Conservation (phyloP, 345 rosid genomes). For the Citrus reticulata region DNA sequence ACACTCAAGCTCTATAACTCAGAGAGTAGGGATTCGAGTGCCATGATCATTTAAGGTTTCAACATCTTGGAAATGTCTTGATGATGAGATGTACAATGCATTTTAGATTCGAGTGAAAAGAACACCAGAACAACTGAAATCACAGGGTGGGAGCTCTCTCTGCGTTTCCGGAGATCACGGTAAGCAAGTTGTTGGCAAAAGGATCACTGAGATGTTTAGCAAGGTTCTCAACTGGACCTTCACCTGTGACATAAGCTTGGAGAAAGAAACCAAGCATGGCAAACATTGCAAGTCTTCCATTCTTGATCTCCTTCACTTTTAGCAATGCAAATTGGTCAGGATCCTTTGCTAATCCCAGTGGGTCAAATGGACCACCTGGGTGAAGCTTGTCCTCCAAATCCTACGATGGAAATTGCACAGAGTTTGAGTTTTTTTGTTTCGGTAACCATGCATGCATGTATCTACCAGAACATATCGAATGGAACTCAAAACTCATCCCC, state of each 20-base stretch:
- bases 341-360: conserved; percentile 86
- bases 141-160: conserved; percentile 89
- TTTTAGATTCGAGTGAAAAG: neutral
- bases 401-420: conserved; percentile 22
- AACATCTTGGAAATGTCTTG: conserved; percentile 4
- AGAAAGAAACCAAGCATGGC: conserved; percentile 85
- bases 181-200: conserved; percentile 97
- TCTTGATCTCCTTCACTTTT: conserved; percentile 95
- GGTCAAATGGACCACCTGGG: conserved; percentile 98
- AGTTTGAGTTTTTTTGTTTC: neutral
- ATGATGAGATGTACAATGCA: conserved; percentile 11
- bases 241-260: conserved; percentile 93
- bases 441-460: neutral
- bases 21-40: neutral
- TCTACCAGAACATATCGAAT: neutral
- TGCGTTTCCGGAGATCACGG: conserved; percentile 66
- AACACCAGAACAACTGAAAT: conserved; percentile 13
- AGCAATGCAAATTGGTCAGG: conserved; percentile 93
- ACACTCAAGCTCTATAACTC: neutral
- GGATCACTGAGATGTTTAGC: conserved; percentile 93
- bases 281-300: conserved; percentile 95
- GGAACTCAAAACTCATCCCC: neutral
- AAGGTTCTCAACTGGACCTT: conserved; percentile 94
- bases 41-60: neutral
- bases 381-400: conserved; percentile 95